Evolutionary conservation across 805 yeast species (phyloP).

Genomic region (Myxozyma monticola): DNA sequence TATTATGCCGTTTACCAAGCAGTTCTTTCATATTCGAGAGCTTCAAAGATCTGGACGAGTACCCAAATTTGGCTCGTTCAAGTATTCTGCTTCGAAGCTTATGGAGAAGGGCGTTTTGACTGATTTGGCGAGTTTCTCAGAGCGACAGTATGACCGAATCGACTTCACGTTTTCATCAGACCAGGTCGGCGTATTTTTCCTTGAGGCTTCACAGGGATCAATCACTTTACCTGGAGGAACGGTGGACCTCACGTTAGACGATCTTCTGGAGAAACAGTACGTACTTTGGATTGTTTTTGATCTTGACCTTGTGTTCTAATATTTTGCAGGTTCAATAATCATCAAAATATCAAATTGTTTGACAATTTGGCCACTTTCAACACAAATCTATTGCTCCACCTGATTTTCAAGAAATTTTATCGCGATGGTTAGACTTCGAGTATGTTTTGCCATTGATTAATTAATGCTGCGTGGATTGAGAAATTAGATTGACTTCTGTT

Average conservation of each 20-base stretch:
- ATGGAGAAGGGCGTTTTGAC: constrained; percentile 68
- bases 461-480: neutral
- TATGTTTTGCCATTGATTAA: neutral
- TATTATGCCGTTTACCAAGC: constrained; percentile 61
- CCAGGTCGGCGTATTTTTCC: constrained; percentile 64
- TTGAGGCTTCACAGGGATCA: constrained; percentile 72
- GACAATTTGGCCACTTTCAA: constrained; percentile 68
- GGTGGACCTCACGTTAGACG: constrained; percentile 64
- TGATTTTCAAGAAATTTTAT: constrained; percentile 66
- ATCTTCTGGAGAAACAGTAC: constrained; percentile 70
- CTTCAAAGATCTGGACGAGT: constrained; percentile 63
- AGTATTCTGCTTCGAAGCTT: constrained; percentile 72
- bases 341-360: constrained; percentile 55
- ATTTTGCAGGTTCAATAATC: constrained; percentile 47
- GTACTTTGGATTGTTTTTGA: constrained; percentile 2
- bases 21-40: constrained; percentile 72
- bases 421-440: constrained; percentile 23
- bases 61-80: constrained; percentile 68
- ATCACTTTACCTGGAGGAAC: constrained; percentile 56
- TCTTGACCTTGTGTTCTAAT: neutral
- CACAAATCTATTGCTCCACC: constrained; percentile 63
- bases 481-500: neutral
- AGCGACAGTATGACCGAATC: constrained; percentile 59
- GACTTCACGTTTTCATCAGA: constrained; percentile 76
- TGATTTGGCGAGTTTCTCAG: constrained; percentile 55